These are phyloP conservation scores for Crithidia fasciculata DNA, from an alignment of 208 protist species.

Conservation along the genomic window DNA sequence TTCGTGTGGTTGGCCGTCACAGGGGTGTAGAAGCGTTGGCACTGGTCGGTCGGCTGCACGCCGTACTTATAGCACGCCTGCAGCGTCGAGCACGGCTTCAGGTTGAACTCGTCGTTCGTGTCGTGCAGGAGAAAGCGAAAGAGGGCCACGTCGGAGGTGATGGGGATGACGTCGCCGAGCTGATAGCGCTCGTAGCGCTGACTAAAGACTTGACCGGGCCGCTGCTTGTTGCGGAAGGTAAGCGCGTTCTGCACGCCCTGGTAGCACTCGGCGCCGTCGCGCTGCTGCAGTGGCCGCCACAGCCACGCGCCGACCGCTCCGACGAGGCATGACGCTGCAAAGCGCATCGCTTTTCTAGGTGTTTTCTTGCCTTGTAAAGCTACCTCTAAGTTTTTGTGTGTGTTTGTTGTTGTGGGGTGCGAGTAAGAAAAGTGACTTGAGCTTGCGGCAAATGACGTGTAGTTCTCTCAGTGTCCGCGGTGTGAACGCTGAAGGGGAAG, in stretches of 20 bases:
- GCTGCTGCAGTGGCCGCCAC: slow-evolving; percentile 13
- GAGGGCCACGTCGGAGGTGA: slow-evolving; percentile 86
- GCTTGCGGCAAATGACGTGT: too few species aligned
- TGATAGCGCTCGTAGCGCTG: slow-evolving; percentile 83
- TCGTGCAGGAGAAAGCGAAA: slow-evolving; percentile 88
- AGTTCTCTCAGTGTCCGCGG: too few species aligned
- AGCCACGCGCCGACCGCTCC: slow-evolving; percentile 37
- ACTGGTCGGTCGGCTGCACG: slow-evolving; percentile 82
- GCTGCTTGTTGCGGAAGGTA: slow-evolving; percentile 67
- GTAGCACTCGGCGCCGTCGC: slow-evolving; percentile 58
- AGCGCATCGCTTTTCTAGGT: slow-evolving; percentile 37
- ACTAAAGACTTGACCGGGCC: slow-evolving; percentile 64
- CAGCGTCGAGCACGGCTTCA: slow-evolving; percentile 86
- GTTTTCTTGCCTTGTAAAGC: too few species aligned
- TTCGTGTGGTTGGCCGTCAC: slow-evolving; percentile 84
- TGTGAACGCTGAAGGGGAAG: too few species aligned
- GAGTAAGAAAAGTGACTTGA: too few species aligned
- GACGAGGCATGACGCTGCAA: slow-evolving; percentile 38
- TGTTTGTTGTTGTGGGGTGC: background rate
- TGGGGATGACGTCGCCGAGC: slow-evolving; percentile 85
- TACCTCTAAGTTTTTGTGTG: too few species aligned
- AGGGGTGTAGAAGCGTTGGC: slow-evolving; percentile 92
- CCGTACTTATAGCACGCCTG: slow-evolving; percentile 92
- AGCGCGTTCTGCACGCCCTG: slow-evolving; percentile 76
- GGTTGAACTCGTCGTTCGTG: slow-evolving; percentile 79